Evolutionary conservation across 1,284 basidiomycete species (phyloP).

Genomic region (Polyporus tsugae): DNA sequence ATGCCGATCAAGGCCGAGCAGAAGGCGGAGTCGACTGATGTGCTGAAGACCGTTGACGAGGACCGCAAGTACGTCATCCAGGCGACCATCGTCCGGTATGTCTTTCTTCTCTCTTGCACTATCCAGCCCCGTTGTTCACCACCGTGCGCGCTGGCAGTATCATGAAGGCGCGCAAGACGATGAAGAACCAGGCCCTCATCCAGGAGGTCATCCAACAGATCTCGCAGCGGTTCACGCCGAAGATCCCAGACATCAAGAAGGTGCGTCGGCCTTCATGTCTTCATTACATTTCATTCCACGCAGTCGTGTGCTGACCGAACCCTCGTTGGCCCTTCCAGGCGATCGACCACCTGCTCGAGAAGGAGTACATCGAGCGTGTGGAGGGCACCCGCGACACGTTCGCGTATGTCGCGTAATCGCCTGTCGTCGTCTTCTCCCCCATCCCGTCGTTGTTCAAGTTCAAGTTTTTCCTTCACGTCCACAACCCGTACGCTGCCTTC

Average conservation of each 20-base stretch:
- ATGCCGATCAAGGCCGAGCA: conserved; percentile 94
- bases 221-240: conserved; percentile 87
- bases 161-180: conserved; percentile 98
- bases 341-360: conserved; percentile 97
- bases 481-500: conserved; percentile 1
- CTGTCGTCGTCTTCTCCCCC: conserved; percentile 6
- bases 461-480: not conserved
- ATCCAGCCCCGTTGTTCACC: not conserved
- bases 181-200: conserved; percentile 96
- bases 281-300: not conserved
- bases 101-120: conserved; percentile 10
- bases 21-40: conserved; percentile 91
- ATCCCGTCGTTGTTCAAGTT: not conserved
- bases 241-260: conserved; percentile 94
- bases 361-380: conserved; percentile 96
- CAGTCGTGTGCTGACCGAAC: not conserved
- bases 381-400: conserved; percentile 85
- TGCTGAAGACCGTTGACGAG: conserved; percentile 96
- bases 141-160: conserved; percentile 59
- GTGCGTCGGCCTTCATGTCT: conserved; percentile 45
- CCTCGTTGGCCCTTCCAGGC: conserved; percentile 59
- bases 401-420: conserved; percentile 71
- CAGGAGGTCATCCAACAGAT: conserved; percentile 96
- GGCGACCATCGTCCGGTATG: conserved; percentile 94
- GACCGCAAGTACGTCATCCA: conserved; percentile 98